These are phyloP conservation scores for Paraurostyla sp. DNA, from an alignment of 73 alveolate species.

Conservation along the genomic window DNA sequence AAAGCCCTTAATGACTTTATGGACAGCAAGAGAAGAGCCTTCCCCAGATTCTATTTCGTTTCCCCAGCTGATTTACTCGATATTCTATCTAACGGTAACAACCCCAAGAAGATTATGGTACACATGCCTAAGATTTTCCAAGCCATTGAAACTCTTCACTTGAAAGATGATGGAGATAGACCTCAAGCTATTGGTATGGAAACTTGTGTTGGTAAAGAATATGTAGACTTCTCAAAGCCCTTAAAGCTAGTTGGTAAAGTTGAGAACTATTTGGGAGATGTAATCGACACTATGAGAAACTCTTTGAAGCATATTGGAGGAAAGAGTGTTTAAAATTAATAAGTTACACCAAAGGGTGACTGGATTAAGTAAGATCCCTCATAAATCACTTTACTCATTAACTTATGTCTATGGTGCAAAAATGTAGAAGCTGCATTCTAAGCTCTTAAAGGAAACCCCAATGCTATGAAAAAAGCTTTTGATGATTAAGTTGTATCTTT, in stretches of 20 bases:
- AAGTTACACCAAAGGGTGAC: constrained; percentile 87
- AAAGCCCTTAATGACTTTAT: constrained; percentile 99
- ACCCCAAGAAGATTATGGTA: constrained; percentile 95
- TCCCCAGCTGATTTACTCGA: constrained; percentile 99
- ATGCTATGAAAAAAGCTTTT: constrained; percentile 85
- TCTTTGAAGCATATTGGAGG: constrained; percentile 92
- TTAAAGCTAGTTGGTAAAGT: constrained; percentile 98
- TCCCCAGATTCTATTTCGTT: constrained; percentile 99
- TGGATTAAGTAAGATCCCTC: constrained; percentile 98
- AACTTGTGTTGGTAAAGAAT: constrained; percentile 99
- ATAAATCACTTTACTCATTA: constrained; percentile 94
- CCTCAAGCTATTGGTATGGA: constrained; percentile 98
- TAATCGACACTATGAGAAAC: constrained; percentile 95
- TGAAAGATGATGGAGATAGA: constrained; percentile 92
- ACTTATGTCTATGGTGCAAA: constrained; percentile 91
- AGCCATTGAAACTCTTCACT: constrained; percentile 94
- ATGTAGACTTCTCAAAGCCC: constrained; percentile 95
- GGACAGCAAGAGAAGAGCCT: constrained; percentile 99
- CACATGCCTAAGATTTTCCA: constrained; percentile 98
- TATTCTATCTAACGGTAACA: constrained; percentile 99
- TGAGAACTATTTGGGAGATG: constrained; percentile 95
- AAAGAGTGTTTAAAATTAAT: constrained; percentile 84
- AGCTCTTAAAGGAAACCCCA: constrained; percentile 77
- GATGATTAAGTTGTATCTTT: constrained; percentile 88
- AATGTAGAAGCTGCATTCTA: constrained; percentile 92